Percentiles rank a stretch among this genome's conserved stretches.
Conservation (phyloP, 495 filamentous ascomycete genomes). For the Xylaria bambusicola region DNA sequence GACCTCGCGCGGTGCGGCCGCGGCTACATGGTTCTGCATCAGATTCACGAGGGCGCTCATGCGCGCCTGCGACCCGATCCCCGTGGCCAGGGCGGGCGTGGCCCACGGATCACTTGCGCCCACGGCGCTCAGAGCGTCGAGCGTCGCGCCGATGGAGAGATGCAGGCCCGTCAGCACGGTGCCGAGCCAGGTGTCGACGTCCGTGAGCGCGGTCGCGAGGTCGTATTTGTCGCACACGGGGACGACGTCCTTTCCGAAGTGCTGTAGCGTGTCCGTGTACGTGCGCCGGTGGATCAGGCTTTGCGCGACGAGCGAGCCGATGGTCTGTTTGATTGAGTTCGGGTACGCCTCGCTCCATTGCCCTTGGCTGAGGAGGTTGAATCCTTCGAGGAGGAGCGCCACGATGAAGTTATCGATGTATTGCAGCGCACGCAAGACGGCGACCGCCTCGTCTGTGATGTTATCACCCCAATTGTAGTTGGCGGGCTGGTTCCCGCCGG, state of each 20-base stretch:
- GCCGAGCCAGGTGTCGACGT: conserved; percentile 34
- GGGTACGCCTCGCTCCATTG: conserved; percentile 41
- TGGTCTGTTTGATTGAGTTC: conserved; percentile 31
- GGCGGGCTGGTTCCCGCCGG: conserved; percentile 38
- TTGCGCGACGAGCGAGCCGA: conserved; percentile 41
- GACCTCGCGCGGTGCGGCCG: conserved; percentile 39
- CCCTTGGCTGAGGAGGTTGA: conserved; percentile 27
- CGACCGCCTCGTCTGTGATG: conserved; percentile 30
- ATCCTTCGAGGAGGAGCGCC: conserved; percentile 34
- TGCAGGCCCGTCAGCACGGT: conserved; percentile 40
- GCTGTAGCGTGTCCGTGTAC: conserved; percentile 36
- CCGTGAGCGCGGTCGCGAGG: conserved; percentile 6
- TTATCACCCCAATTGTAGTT: conserved; percentile 38
- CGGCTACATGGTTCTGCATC: conserved; percentile 42
- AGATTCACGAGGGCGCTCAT: conserved; percentile 44
- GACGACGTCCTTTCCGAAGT: conserved; percentile 34
- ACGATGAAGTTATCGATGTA: conserved; percentile 40
- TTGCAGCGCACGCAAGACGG: conserved; percentile 29
- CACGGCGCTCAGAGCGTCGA: conserved; percentile 55
- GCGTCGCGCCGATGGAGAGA: conserved; percentile 58
- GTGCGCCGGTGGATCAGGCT: conserved; percentile 38
- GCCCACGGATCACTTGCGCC: conserved; percentile 51
- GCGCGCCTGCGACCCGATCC: conserved; percentile 39
- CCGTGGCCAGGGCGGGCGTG: conserved; percentile 34
- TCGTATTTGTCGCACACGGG: conserved; percentile 32